Conservation (phyloP, 129 eudicot species). For the Heracleum sosnowskyi region DNA sequence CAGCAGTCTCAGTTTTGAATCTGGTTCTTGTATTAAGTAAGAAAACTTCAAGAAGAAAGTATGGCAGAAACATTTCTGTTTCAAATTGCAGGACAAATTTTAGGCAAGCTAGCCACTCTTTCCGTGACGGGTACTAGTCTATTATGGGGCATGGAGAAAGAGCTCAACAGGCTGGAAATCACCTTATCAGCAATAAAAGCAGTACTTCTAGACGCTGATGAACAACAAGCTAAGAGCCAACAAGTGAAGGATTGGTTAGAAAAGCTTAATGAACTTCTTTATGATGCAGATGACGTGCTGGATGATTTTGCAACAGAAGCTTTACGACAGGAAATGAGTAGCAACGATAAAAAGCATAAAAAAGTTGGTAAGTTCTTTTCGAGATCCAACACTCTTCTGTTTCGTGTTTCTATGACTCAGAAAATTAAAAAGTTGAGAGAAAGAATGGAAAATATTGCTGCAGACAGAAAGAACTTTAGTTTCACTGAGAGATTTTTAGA, state of each 20-base stretch:
- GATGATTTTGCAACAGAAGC: slow-evolving; percentile 19
- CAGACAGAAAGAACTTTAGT: slow-evolving; percentile 26
- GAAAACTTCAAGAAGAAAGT: background rate
- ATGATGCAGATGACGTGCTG: slow-evolving; percentile 21
- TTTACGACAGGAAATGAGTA: slow-evolving; percentile 5
- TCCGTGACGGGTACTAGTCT: slow-evolving; percentile 8
- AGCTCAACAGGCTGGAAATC: slow-evolving; percentile 19
- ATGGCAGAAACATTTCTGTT: slow-evolving; percentile 15
- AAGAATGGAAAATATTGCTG: slow-evolving; percentile 31
- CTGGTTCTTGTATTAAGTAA: background rate
- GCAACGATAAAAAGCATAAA: slow-evolving; percentile 3
- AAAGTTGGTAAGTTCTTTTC: slow-evolving; percentile 18
- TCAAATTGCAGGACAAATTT: slow-evolving; percentile 4
- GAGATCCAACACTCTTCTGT: slow-evolving; percentile 14
- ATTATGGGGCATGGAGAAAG: slow-evolving; percentile 21
- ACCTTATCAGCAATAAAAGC: slow-evolving; percentile 23
- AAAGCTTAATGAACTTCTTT: slow-evolving; percentile 24
- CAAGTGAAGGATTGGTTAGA: slow-evolving; percentile 28
- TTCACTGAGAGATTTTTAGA: slow-evolving; percentile 18
- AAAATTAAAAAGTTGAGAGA: slow-evolving; percentile 17
- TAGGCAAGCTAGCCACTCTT: background rate
- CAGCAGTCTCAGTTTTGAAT: background rate
- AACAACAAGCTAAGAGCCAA: slow-evolving; percentile 19
- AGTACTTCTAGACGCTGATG: slow-evolving; percentile 24
- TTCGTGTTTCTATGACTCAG: slow-evolving; percentile 19